A percentile compares a stretch with the other conserved stretches of the same genome.
Evolutionary conservation across 305 asterid genomes (phyloP).

Genomic region (Plantago lanceolata): DNA sequence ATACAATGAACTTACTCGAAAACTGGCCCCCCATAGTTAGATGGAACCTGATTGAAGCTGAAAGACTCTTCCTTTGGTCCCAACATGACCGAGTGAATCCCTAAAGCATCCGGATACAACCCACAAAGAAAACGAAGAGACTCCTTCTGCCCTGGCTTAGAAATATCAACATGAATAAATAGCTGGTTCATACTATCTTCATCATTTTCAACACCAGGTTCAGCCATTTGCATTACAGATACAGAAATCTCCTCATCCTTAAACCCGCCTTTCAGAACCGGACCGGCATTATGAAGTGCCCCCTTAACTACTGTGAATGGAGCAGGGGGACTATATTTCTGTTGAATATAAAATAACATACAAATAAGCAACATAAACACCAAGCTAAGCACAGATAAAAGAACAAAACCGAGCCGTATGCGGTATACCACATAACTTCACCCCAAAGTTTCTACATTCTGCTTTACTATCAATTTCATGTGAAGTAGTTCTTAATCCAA

Average conservation of each 20-base stretch:
- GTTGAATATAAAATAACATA: constrained; percentile 24
- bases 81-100: constrained; percentile 78
- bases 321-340: constrained; percentile 88
- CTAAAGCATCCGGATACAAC: constrained; percentile 88
- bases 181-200: constrained; percentile 57
- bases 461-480: too few relatives aligned
- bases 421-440: neutral
- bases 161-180: constrained; percentile 71
- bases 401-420: neutral
- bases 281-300: constrained; percentile 67
- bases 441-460: neutral
- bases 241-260: constrained; percentile 68
- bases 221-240: constrained; percentile 75
- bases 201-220: constrained; percentile 52
- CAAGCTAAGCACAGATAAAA: neutral
- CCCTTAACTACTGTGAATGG: constrained; percentile 80
- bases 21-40: constrained; percentile 65
- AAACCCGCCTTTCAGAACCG: constrained; percentile 61
- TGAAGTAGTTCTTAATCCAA: too few relatives aligned
- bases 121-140: constrained; percentile 88
- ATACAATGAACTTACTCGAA: constrained; percentile 65
- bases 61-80: constrained; percentile 58
- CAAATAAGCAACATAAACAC: constrained; percentile 16
- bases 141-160: constrained; percentile 63
- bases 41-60: constrained; percentile 45